Evolutionary conservation across 1,284 basidiomycete species (phyloP), one percentile per base, ranked within the genome.

Genomic region (Tilletiaria anomala): DNA sequence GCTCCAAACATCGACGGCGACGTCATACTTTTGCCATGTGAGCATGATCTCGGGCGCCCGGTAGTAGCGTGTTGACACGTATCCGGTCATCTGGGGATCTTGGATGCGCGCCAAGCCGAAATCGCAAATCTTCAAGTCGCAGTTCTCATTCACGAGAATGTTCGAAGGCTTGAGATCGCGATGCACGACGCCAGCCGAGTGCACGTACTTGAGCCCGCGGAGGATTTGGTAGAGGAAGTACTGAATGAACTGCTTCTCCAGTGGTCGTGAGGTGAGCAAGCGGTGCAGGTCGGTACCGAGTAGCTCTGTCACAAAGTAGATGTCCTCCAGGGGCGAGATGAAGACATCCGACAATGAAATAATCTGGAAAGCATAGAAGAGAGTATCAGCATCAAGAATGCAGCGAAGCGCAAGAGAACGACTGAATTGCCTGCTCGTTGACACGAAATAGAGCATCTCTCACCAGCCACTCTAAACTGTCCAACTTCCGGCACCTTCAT

Each of bases 11-110:
- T 96, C 91, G 49, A 96, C 89, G 51, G 53, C 6, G 12, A 96
- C 91, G 69, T 97, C 93, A 73, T 97, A 97, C 73, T 97, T 97
- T 70, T 97, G 91, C 93, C 93, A 97, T 35, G 91, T 99, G 65
- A 99, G 76, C 93, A 99, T 99, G 73, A 99, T 97, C 70, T 99
- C 91, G 5, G 91, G 91, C 3, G 91, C 93, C 42, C 93, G 82
- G 70, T 99, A 97, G 72, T 97, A 97, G 58, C 93, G 76, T 44
- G 91, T 99, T 48, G 89, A 96, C 51, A 97, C 91, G 68, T 97
- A 99, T 49, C 93, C 93, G 4, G 93, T 97, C 93, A 99, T 97
- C 70, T 97, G 93, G 6, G 91, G 91, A 69, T 97, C 93, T 70
- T 88, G 85, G 39, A 70, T 63, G 44, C 91, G 82, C 15, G 91